phyloP scores from a whole-genome alignment of 139 green algal genomes.

The Coelastrella sp. region DNA sequence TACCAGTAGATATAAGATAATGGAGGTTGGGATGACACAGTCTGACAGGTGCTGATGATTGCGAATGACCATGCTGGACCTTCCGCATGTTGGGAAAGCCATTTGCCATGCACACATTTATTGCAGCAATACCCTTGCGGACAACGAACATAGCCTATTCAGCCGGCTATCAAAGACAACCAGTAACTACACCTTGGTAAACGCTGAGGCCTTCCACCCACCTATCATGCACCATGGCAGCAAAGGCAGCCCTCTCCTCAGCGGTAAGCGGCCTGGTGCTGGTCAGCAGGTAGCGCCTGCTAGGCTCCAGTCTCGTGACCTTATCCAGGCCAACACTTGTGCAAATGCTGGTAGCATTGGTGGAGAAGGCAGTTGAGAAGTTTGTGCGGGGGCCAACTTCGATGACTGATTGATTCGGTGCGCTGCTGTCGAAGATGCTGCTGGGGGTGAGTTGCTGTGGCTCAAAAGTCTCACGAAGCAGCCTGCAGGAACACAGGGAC shows the following conservation, averaged over 20 bases:
- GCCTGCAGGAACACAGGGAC: slow-evolving; percentile 75
- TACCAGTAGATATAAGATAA: background rate
- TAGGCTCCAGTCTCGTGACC: slow-evolving; percentile 88
- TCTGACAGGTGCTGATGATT: background rate
- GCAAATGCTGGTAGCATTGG: slow-evolving; percentile 99
- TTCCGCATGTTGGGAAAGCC: background rate
- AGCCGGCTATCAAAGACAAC: too few relatives aligned
- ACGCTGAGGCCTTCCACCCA: too few relatives aligned
- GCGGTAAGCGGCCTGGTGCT: slow-evolving; percentile 58
- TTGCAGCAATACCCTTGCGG: too few relatives aligned
- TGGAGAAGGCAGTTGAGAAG: slow-evolving; percentile 96
- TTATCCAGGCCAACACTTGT: slow-evolving; percentile 86
- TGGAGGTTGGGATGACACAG: background rate
- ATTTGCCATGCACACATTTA: too few relatives aligned
- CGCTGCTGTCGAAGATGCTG: slow-evolving; percentile 59
- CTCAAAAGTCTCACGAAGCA: slow-evolving; percentile 98
- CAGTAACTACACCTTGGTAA: too few relatives aligned
- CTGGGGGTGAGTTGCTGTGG: slow-evolving; percentile 85
- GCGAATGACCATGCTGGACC: background rate
- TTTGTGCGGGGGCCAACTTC: slow-evolving; percentile 95
- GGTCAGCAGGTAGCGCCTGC: slow-evolving; percentile 81
- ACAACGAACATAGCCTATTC: too few relatives aligned
- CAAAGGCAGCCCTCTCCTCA: slow-evolving; percentile 51
- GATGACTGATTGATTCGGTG: slow-evolving; percentile 52
- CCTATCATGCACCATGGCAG: slow-evolving; percentile 56